Conservation (phyloP, 2,329 filamentous ascomycete species). For the Lachnellula hyalina region DNA sequence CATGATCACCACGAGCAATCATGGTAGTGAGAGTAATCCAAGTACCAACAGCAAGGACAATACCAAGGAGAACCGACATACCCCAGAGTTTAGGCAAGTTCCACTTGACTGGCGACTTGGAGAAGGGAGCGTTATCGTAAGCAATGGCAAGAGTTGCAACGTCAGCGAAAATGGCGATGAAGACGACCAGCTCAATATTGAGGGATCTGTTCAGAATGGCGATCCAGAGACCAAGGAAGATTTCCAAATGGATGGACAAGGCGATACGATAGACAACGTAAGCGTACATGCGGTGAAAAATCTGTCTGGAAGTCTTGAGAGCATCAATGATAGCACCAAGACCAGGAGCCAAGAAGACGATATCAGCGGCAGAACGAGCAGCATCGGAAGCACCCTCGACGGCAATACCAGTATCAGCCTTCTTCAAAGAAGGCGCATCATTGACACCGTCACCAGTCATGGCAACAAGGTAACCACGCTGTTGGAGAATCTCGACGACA, state of each 20-base stretch:
- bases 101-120: conserved; percentile 85
- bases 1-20: conserved; percentile 59
- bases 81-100: conserved; percentile 92
- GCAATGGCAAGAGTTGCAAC: conserved; percentile 88
- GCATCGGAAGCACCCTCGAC: conserved; percentile 90
- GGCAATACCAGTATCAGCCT: conserved; percentile 93
- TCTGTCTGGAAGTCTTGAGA: conserved; percentile 87
- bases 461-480: conserved; percentile 87
- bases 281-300: conserved; percentile 95
- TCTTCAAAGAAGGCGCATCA: conserved; percentile 87
- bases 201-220: conserved; percentile 78
- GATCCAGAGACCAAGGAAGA: conserved; percentile 89
- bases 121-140: conserved; percentile 88
- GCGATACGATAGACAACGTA: conserved; percentile 96
- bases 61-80: conserved; percentile 78
- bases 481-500: conserved; percentile 87
- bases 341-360: conserved; percentile 88
- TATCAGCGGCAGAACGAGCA: conserved; percentile 85
- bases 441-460: conserved; percentile 98
- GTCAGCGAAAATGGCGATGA: conserved; percentile 92
- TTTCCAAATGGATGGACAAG: conserved; percentile 82
- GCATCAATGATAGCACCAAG: conserved; percentile 90
- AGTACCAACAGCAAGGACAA: conserved; percentile 75
- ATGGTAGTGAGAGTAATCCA: conserved; percentile 90
- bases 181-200: conserved; percentile 83